phyloP scores from a whole-genome alignment of 164 flowering plant species.

The Buxus sempervirens region DNA sequence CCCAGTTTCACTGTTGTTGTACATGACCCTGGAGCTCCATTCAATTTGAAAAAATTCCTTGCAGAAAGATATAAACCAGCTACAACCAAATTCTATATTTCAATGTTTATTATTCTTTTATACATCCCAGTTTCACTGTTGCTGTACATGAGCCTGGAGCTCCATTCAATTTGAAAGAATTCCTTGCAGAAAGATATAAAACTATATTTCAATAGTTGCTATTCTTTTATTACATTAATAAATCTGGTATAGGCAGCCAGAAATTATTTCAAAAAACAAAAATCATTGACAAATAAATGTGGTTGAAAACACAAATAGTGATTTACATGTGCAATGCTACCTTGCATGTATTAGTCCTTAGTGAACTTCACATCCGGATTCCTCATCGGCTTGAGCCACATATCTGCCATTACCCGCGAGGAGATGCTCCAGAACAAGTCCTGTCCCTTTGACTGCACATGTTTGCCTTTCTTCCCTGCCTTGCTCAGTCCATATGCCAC shows the following conservation, averaged over 20 bases:
- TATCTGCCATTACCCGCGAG: slow-evolving; percentile 78
- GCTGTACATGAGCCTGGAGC: too few relatives aligned
- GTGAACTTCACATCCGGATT: slow-evolving; percentile 82
- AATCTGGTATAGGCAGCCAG: background rate
- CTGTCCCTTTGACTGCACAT: slow-evolving; percentile 33
- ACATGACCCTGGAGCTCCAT: too few relatives aligned
- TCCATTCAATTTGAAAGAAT: background rate
- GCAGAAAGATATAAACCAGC: background rate
- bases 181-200: background rate
- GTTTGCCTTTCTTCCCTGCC: slow-evolving; percentile 54
- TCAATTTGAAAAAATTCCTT: background rate
- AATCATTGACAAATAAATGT: background rate
- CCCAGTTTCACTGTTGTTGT: too few relatives aligned
- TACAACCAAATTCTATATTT: background rate
- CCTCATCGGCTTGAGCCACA: slow-evolving; percentile 91
- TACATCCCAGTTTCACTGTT: too few relatives aligned
- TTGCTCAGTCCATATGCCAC: slow-evolving; percentile 71
- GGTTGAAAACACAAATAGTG: background rate
- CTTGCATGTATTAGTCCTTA: slow-evolving; percentile 22
- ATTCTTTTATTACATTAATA: slow-evolving; percentile 1
- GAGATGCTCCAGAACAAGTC: slow-evolving; percentile 88
- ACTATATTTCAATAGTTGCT: background rate
- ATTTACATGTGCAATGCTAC: background rate
- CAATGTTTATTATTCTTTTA: slow-evolving; percentile 6
- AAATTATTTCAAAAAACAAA: too few relatives aligned